Evolutionary conservation across 805 yeast genomes (phyloP).

Genomic region (Starmerella floris): DNA sequence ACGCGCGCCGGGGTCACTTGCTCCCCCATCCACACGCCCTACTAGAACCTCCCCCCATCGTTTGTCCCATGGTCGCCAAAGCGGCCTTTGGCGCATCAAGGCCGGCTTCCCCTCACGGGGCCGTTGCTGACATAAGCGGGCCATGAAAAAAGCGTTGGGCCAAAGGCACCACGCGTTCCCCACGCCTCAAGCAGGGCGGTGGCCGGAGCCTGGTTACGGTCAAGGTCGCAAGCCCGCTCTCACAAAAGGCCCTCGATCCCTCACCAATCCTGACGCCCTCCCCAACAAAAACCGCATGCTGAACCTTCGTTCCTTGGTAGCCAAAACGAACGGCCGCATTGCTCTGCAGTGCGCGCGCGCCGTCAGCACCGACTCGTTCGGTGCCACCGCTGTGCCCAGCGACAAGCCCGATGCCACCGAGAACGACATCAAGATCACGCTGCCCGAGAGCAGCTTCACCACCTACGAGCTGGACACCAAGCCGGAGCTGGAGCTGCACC

Average conservation of each 20-base stretch:
- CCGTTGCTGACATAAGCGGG: no score
- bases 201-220: not conserved
- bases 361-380: constrained; percentile 16
- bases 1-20: no score
- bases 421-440: constrained; percentile 25
- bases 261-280: no score
- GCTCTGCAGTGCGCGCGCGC: constrained; percentile 2
- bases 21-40: no score
- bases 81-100: no score
- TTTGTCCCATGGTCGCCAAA: no score
- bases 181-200: no score
- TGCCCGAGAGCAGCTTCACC: constrained; percentile 75
- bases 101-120: no score
- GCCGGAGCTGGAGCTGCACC: constrained; percentile 47
- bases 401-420: constrained; percentile 15
- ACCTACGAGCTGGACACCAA: constrained; percentile 62
- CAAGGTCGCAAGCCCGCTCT: not conserved
- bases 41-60: no score
- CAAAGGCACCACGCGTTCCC: no score
- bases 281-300: constrained; percentile 6
- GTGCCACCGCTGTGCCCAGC: constrained; percentile 16
- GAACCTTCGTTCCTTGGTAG: constrained; percentile 10
- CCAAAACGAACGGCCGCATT: constrained; percentile 2
- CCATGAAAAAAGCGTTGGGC: no score
- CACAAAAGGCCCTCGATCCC: not conserved